A percentile compares a stretch with the other conserved stretches of the same genome.
Evolutionary conservation across 73 alveolate species (phyloP).

Genomic region (Tetrahymena thermophila): DNA sequence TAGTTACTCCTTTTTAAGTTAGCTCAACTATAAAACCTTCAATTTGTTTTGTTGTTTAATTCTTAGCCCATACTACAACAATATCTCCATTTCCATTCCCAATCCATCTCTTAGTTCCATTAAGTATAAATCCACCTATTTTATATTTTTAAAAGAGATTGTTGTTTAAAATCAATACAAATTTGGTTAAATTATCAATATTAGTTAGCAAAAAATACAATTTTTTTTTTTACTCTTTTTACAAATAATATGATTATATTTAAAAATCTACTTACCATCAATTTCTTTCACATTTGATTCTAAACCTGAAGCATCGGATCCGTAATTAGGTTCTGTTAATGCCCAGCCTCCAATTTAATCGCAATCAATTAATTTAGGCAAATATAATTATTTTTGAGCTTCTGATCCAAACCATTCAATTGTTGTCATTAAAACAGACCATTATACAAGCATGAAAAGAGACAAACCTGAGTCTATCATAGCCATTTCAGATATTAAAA

Average conservation of each 20-base stretch:
- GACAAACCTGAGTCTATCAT: slow-evolving; percentile 41
- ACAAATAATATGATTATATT: no score
- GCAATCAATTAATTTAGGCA: slow-evolving; percentile 7
- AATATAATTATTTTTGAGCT: slow-evolving; percentile 10
- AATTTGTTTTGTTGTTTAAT: slow-evolving; percentile 43
- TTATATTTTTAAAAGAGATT: not conserved
- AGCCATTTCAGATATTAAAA: slow-evolving; percentile 9
- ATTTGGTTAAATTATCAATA: no score
- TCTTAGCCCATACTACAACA: slow-evolving; percentile 62
- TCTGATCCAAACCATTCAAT: slow-evolving; percentile 17
- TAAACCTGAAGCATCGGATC: slow-evolving; percentile 68
- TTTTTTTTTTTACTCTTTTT: no score
- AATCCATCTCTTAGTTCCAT: slow-evolving; percentile 71
- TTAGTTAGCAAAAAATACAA: not conserved
- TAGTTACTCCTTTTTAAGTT: slow-evolving; percentile 52
- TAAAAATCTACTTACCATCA: slow-evolving; percentile 6
- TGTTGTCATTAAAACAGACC: slow-evolving; percentile 1
- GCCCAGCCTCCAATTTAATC: slow-evolving; percentile 58
- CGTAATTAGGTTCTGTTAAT: slow-evolving; percentile 63
- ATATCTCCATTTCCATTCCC: slow-evolving; percentile 64
- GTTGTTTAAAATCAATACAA: not conserved
- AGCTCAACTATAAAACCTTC: slow-evolving; percentile 57
- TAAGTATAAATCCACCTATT: slow-evolving; percentile 62
- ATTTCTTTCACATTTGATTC: slow-evolving; percentile 47
- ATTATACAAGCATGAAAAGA: not conserved